Conservation (phyloP, 148 eudicot species). For the Vaccinium macrocarpon region DNA sequence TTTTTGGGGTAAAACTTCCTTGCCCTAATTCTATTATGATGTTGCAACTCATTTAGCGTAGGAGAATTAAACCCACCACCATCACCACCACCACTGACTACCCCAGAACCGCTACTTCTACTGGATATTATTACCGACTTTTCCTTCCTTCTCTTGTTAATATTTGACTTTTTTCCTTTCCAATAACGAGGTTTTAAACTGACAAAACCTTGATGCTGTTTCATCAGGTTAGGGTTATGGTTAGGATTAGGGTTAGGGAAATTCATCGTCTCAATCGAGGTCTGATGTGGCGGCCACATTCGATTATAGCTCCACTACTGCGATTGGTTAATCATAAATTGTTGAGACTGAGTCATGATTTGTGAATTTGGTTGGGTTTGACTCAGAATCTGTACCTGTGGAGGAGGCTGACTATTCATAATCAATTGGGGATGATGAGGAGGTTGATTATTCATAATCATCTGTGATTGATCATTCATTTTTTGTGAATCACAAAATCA, state of each 20-base stretch:
- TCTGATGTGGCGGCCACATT: constrained; percentile 55
- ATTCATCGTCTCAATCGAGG: constrained; percentile 37
- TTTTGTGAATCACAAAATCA: not conserved
- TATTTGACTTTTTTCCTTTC: constrained; percentile 66
- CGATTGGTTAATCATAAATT: constrained; percentile 18
- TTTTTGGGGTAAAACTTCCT: constrained; percentile 53
- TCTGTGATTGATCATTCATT: constrained; percentile 37
- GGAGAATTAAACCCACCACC: constrained; percentile 62
- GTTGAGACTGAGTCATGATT: constrained; percentile 13
- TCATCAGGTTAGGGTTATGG: constrained; percentile 5
- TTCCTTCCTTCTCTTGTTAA: constrained; percentile 45
- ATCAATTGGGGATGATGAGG: constrained; percentile 31
- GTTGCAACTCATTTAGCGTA: constrained; percentile 58
- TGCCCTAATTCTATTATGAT: constrained; percentile 73
- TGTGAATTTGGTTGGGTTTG: constrained; percentile 15
- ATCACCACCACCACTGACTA: constrained; percentile 29
- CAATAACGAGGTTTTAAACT: constrained; percentile 39
- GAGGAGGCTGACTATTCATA: constrained; percentile 17
- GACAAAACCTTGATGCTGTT: constrained; percentile 32
- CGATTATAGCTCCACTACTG: constrained; percentile 37
- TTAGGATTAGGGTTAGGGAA: constrained; percentile 33
- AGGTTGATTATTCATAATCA: constrained; percentile 22
- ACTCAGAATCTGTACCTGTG: constrained; percentile 29
- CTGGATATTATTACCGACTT: constrained; percentile 41
- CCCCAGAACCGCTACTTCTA: constrained; percentile 24